Evolutionary conservation across 2,329 filamentous ascomycete genomes (phyloP).

Genomic region (Karstenula rhodostoma): DNA sequence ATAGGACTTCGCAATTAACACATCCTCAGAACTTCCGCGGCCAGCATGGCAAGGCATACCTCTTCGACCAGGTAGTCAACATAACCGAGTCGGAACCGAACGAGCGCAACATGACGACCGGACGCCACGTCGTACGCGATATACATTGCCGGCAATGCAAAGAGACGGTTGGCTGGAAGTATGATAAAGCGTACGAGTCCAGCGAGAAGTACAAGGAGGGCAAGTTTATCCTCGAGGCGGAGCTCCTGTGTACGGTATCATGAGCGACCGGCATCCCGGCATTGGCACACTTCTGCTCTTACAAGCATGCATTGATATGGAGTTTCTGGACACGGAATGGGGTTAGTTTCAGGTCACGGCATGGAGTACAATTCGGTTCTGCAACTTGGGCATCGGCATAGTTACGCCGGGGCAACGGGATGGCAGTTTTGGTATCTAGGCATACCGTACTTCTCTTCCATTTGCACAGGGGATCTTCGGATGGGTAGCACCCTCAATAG

Average conservation of each 20-base stretch:
- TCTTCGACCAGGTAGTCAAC: constrained; percentile 96
- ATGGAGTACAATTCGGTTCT: constrained; percentile 17
- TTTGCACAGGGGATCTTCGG: background rate
- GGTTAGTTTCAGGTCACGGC: constrained; percentile 15
- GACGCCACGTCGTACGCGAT: constrained; percentile 91
- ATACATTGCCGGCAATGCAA: constrained; percentile 91
- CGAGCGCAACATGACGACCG: constrained; percentile 98
- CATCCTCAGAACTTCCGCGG: constrained; percentile 87
- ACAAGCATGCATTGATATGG: constrained; percentile 34
- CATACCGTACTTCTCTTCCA: background rate
- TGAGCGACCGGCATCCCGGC: constrained; percentile 33
- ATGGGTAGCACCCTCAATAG: constrained; percentile 1
- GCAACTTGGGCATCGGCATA: constrained; percentile 14
- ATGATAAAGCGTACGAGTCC: constrained; percentile 93
- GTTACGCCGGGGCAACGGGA: constrained; percentile 8
- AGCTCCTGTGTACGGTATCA: constrained; percentile 81
- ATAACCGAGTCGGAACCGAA: constrained; percentile 81
- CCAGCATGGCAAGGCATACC: constrained; percentile 96
- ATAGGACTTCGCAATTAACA: constrained; percentile 9
- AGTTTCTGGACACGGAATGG: constrained; percentile 27
- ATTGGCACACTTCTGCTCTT: constrained; percentile 3
- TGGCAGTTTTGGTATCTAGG: constrained; percentile 17
- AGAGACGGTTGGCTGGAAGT: constrained; percentile 96
- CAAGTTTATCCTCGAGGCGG: constrained; percentile 95
- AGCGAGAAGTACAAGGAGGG: constrained; percentile 99